Evolutionary conservation across 179 eudicot genomes (phyloP).

Genomic region (Silene vulgaris): DNA sequence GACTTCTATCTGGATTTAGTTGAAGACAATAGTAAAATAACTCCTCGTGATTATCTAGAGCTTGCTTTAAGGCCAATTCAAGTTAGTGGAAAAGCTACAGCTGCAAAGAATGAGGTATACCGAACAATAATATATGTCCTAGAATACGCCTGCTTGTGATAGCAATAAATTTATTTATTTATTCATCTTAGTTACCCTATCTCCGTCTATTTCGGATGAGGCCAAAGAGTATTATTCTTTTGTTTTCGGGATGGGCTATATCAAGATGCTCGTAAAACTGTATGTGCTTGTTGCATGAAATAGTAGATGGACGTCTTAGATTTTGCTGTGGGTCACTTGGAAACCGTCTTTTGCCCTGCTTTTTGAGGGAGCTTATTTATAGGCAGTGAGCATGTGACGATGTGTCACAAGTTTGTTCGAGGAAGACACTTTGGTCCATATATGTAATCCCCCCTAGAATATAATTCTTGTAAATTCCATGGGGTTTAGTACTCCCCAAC

Average conservation of each 20-base stretch:
- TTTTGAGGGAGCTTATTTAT: not conserved
- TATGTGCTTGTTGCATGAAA: not conserved
- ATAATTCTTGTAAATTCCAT: not conserved
- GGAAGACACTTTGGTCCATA: not conserved
- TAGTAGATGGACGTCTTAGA: not conserved
- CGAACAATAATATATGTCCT: not conserved
- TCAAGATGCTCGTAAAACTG: not conserved
- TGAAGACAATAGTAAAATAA: slow-evolving; percentile 77
- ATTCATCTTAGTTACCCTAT: not conserved
- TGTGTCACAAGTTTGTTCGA: not conserved
- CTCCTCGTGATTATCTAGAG: slow-evolving; percentile 97
- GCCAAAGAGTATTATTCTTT: not conserved
- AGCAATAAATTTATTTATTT: not conserved
- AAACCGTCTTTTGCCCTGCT: not conserved
- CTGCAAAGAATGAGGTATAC: slow-evolving; percentile 86
- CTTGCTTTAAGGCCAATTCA: slow-evolving; percentile 80
- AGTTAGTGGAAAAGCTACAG: slow-evolving; percentile 62
- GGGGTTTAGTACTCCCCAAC: not conserved
- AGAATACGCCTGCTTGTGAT: not conserved
- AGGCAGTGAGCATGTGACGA: not conserved
- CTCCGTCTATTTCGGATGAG: too few relatives aligned
- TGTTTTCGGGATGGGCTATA: not conserved
- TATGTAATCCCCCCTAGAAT: not conserved
- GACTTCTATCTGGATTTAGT: slow-evolving; percentile 90
- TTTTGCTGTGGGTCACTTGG: not conserved